Percentiles rank a stretch among this genome's conserved stretches.
Evolutionary conservation across 495 filamentous ascomycete species (phyloP).

Genomic region (Baudoinia panamericana): DNA sequence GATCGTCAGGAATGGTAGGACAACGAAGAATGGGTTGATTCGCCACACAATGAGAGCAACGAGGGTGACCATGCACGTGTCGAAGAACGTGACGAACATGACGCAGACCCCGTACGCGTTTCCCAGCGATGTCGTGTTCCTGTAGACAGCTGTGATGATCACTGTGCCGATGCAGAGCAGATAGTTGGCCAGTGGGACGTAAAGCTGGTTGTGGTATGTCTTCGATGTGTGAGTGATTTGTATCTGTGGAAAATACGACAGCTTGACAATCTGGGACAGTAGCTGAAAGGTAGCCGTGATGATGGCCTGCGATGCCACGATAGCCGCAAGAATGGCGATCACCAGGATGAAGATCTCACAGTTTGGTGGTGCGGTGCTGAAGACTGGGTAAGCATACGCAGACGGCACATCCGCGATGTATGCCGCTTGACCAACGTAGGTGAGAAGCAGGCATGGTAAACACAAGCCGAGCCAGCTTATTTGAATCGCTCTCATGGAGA

Average conservation of each 20-base stretch:
- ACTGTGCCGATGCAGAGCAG: conserved; percentile 56
- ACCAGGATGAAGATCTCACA: conserved; percentile 52
- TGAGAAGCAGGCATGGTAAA: conserved; percentile 54
- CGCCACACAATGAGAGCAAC: conserved; percentile 55
- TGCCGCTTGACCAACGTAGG: conserved; percentile 60
- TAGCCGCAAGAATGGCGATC: conserved; percentile 51
- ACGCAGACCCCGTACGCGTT: conserved; percentile 48
- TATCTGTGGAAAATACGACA: conserved; percentile 60
- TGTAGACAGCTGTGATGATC: conserved; percentile 55
- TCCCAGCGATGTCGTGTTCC: conserved; percentile 40
- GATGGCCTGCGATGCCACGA: conserved; percentile 63
- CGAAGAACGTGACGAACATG: conserved; percentile 62
- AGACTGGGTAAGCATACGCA: conserved; percentile 57
- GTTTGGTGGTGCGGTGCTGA: conserved; percentile 49
- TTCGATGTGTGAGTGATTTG: conserved; percentile 53
- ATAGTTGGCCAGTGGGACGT: conserved; percentile 59
- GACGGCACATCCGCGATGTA: conserved; percentile 47
- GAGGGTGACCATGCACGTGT: conserved; percentile 53
- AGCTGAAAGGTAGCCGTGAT: conserved; percentile 59
- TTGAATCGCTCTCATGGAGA: conserved; percentile 47
- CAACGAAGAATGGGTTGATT: conserved; percentile 40
- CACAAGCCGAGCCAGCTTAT: conserved; percentile 51
- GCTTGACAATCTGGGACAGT: conserved; percentile 55
- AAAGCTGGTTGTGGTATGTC: conserved; percentile 53
- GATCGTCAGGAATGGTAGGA: conserved; percentile 46